Conservation (phyloP, 202 grass and related monocot genomes). For the Hordeum pubiflorum region DNA sequence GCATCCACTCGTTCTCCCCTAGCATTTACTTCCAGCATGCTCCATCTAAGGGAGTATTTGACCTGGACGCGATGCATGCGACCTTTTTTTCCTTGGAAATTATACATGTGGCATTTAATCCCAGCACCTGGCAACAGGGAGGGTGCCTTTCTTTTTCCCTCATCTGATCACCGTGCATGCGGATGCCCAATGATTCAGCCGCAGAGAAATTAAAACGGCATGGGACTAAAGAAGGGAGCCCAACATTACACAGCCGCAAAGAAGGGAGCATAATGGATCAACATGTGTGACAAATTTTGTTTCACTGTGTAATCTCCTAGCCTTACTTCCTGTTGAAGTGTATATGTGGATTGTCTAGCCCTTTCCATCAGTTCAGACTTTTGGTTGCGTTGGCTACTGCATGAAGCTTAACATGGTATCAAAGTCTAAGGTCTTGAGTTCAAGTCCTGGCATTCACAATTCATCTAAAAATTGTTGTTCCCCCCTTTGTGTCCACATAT, state of each 20-base stretch:
- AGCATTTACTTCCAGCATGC: neutral
- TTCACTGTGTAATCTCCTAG: neutral
- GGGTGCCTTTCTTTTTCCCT: neutral
- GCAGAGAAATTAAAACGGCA: neutral
- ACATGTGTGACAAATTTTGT: neutral
- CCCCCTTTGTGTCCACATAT: no score
- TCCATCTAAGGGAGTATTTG: neutral
- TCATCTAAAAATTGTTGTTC: no score
- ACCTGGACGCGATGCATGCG: neutral
- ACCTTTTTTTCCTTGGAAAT: neutral
- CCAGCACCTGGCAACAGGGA: neutral
- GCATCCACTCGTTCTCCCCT: neutral
- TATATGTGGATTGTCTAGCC: no score
- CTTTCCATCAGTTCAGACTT: no score
- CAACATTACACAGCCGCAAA: no score
- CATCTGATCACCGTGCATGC: neutral
- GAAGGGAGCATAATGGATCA: neutral
- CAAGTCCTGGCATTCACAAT: no score
- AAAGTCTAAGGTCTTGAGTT: no score
- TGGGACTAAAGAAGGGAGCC: neutral
- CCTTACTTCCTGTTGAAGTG: neutral
- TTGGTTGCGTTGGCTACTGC: no score
- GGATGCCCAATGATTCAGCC: neutral
- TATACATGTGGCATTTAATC: neutral
- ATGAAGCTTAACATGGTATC: no score